Conservation (phyloP, 768 basidiomycete genomes). For the Tephrocybe sp. region DNA sequence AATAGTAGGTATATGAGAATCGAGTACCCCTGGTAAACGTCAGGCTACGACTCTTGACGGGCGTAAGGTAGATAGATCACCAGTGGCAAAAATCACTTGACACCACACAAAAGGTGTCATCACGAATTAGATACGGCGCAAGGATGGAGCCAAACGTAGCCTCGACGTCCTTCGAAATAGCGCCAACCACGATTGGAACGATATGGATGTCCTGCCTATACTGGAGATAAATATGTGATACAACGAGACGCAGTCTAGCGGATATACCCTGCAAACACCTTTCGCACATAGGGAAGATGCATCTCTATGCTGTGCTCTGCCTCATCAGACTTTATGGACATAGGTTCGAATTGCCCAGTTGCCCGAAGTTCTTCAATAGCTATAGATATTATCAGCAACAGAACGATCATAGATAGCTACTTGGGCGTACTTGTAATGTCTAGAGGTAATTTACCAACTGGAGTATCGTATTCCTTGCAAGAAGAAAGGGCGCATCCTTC, state of each 20-base stretch:
- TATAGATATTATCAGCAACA: conserved; percentile 28
- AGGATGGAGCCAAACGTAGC: conserved; percentile 65
- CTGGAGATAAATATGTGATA: conserved; percentile 25
- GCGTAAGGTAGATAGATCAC: conserved; percentile 38
- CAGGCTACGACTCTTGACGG: neutral
- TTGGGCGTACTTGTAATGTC: conserved; percentile 72
- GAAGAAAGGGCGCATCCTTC: conserved; percentile 82
- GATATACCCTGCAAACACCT: conserved; percentile 74
- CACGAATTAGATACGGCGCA: conserved; percentile 75
- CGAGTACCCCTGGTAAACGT: conserved; percentile 61
- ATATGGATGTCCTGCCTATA: conserved; percentile 76
- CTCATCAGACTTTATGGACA: conserved; percentile 74
- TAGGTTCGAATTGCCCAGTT: conserved; percentile 69
- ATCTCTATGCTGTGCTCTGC: conserved; percentile 98
- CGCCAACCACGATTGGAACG: conserved; percentile 90
- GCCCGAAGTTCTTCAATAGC: conserved; percentile 65
- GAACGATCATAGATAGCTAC: neutral
- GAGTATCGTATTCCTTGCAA: conserved; percentile 81
- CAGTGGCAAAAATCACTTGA: conserved; percentile 99
- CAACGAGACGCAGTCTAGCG: neutral
- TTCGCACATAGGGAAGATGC: conserved; percentile 91
- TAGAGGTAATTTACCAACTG: conserved; percentile 78
- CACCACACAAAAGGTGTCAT: conserved; percentile 84
- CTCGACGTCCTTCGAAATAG: conserved; percentile 62
- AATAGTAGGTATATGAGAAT: conserved; percentile 88